Evolutionary conservation across 257 asterid genomes (phyloP), one percentile per base, ranked within the genome.

Genomic region (Solanum ossicruentum): DNA sequence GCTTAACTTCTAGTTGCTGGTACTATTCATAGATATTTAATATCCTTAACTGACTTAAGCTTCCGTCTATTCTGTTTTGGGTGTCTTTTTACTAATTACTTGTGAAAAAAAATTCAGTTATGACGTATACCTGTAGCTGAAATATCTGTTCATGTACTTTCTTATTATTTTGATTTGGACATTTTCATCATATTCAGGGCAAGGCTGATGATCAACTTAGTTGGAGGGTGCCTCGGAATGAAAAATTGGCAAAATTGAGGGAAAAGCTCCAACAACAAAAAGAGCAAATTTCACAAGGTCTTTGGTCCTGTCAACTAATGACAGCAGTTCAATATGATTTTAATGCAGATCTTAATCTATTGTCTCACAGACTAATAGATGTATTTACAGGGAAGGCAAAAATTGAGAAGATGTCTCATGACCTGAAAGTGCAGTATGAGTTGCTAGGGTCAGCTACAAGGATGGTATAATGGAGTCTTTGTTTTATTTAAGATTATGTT

Each of bases 121-220:
- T 43, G 9, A 15, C 16, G 82, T 75, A 51, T 75, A 78, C 83
- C 49, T 77, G 26, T 17, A 78, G 28, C 49, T 78, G 47, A 52
- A 78, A 26, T 32, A 26, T 78, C 17, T 78, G 23, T 51, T 51
- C 49, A 51, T 78, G 12, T 51, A 77, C 15, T 52, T 78, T 2
- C 65, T 28, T 26, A 78, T 78, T n/a, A 10, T 78, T 78, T 77
- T 51, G 23, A 51, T 77, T 26, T 26, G 52, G 36, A 58, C 56
- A 82, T 60, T 80, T 21, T 52, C 61, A 23, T 86, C 26, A 54
- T 72, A 82, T 16, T 84, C 87, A 97, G 99, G 96, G 99, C 66
- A 95, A 93, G 92, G 98, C 98, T 65, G 98, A 97, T 88, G 98
- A 97, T 92, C 99, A 97, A 89, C 92, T 89, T 70, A 92, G 94